Conservation (phyloP, 805 yeast genomes). For the Myxozyma geophila region DNA sequence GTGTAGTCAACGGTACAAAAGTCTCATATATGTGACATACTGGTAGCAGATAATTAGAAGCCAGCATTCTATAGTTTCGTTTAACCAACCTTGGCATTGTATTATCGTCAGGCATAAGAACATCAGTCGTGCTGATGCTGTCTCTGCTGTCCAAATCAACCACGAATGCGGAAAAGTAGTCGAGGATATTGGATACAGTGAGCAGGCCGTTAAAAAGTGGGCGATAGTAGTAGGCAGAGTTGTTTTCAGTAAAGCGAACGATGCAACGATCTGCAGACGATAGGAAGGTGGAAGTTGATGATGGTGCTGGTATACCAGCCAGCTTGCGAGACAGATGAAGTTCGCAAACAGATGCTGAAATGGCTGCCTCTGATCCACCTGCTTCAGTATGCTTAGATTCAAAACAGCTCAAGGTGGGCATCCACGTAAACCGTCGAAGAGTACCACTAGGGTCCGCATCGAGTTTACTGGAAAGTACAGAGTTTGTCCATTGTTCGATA, state of each 20-base stretch:
- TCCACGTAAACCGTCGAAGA: neutral
- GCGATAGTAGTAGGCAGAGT: slow-evolving; percentile 3
- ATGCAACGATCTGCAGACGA: neutral
- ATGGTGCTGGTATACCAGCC: neutral
- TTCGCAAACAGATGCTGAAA: neutral
- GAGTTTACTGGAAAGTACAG: neutral
- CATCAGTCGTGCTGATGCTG: slow-evolving; percentile 1
- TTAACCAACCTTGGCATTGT: slow-evolving; percentile 3
- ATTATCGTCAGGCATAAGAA: slow-evolving; percentile 1
- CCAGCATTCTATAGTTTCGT: slow-evolving; percentile 11
- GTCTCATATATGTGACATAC: neutral
- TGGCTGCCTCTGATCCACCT: no score
- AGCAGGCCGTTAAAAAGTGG: slow-evolving; percentile 6
- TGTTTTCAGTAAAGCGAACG: slow-evolving; percentile 6
- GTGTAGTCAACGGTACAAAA: neutral
- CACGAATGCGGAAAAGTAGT: slow-evolving; percentile 3
- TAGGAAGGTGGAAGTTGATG: neutral
- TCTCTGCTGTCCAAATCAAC: slow-evolving; percentile 7
- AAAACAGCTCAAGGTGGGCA: slow-evolving; percentile 2
- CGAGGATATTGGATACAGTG: neutral
- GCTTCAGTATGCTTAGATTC: neutral
- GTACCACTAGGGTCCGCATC: neutral
- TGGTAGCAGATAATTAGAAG: neutral
- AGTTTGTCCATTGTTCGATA: neutral
- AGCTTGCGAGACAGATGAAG: slow-evolving; percentile 6